Percentiles rank a stretch among this genome's conserved stretches.
Evolutionary conservation across 2,329 filamentous ascomycete species (phyloP).

Genomic region (Phialophora verrucosa): DNA sequence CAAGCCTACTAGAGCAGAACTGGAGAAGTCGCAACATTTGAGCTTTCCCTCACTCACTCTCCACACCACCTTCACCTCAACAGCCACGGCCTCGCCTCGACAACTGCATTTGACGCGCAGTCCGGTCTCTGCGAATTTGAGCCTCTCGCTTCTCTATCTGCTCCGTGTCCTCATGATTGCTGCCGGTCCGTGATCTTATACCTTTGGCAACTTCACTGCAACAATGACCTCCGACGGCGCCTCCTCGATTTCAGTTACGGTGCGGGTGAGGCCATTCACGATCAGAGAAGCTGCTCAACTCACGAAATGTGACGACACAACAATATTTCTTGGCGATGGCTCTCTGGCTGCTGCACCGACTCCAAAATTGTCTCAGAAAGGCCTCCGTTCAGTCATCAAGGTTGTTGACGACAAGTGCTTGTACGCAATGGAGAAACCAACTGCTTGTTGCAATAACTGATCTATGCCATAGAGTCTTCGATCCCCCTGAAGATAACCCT

Average conservation of each 20-base stretch:
- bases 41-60: conserved; percentile 10
- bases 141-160: conserved; percentile 5
- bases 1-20: conserved; percentile 2
- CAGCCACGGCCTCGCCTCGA: conserved; percentile 24
- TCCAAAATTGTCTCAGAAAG: conserved; percentile 83
- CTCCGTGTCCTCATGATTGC: conserved; percentile 18
- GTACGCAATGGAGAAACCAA: conserved; percentile 61
- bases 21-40: conserved; percentile 12
- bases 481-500: conserved; percentile 92
- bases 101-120: conserved; percentile 18
- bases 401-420: conserved; percentile 95
- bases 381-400: conserved; percentile 90
- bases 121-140: conserved; percentile 3
- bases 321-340: conserved; percentile 93
- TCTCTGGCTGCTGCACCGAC: conserved; percentile 86
- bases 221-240: conserved; percentile 53
- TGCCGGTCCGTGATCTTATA: conserved; percentile 1
- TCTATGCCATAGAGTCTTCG: conserved; percentile 76
- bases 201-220: conserved; percentile 19
- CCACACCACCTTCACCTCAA: conserved; percentile 19
- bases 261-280: conserved; percentile 70
- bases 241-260: conserved; percentile 59
- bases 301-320: conserved; percentile 75
- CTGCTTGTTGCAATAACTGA: neutral
- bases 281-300: conserved; percentile 96